Evolutionary conservation across 345 rosid genomes (phyloP), one percentile per base, ranked within the genome.

Genomic region (Atalantia buxifolia): DNA sequence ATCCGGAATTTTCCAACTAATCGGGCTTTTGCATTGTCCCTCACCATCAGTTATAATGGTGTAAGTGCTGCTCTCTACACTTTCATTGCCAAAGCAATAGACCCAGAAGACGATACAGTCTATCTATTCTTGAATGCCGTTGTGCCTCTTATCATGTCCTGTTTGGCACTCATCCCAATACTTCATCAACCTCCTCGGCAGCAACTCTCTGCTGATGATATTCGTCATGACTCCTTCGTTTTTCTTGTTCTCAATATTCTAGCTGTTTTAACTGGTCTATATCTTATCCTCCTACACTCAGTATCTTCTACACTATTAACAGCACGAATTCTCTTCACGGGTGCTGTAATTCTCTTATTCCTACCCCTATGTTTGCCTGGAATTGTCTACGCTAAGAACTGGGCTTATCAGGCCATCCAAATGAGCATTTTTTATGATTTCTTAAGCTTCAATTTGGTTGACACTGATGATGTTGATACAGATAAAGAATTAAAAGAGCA

Each of bases 61-160:
- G 84, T 94, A 38, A 91, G 84, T 71, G 97, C 97, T 33, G 97
- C 95, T 1, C 77, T 94, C 35, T 94, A 92, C 83, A 87, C 91
- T 4, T 90, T 94, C 33, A 76, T 87, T 25, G 91, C 91, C 86
- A 89, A 88, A 77, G 88, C 97, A 6, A 85, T 91, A 35, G 50
- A 86, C 81, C 83, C 90, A 2, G 38, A 71, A 0, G 72, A 85
- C 8, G 84, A 86, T 56, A 82, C 88, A 64, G 45, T 92, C 31
- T 94, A 90, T 76, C 94, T 90, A 63, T 82, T 92, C 67, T 74
- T 89, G 64, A 94, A 92, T 36, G 88, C 95, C 16, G 9, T 87
- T 9, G 71, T 88, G 45, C 98, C 96, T 28, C 88, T 92, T 72
- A 45, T 84, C 57, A 80, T 81, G 0, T 87, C 97, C 2, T 35